Base-by-base conservation (phyloP, 2,329 filamentous ascomycete species). In the Xylaria sp. region DNA sequence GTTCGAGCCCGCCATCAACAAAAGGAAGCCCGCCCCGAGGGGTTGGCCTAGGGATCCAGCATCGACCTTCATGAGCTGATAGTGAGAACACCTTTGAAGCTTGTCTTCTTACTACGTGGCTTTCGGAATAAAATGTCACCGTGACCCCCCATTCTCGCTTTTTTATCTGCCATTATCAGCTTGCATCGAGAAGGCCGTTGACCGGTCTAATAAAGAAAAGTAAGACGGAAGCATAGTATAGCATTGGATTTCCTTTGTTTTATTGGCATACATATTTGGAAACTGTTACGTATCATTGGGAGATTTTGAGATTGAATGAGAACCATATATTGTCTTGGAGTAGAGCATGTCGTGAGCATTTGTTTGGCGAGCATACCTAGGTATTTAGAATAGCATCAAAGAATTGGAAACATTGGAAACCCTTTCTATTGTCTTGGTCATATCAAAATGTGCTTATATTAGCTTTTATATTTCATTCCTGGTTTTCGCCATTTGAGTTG, bases 21-120 rank as follows among this genome's bases (percentile, higher is more conserved):
- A 56, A 48, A 49, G 58, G 33, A 31, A 71, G 67, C 46, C 66
- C 66, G 28, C 57, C 68, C 8, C 23, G 43, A 23, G 54, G 25
- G 13, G 48, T 71, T 31, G 71, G 71, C 13, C 66, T 73, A 12
- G 71, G 71, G 36, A 72, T 72, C 23, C 69, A 67, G 46, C 49
- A 64, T 46, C 43, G 20, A n/a, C 48, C 23, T 18, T 56, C 62
- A 1, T 69, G 52, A 69, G 31, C 9, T 39, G n/a, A 9, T 33
- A 13, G 28, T 33, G n/a, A 8, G n/a, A 15, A 4, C 54, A 20
- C n/a, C 9, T 54, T 39, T 31, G 12, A n/a, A 33, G 52, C 31
- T 23, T 23, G 23, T 25, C 36, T 54, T 39, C 10, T 15, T 25
- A 13, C 31, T 54, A 48, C 31, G 55, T 54, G 36, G 18, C 31